Conservation (phyloP, 2,329 filamentous ascomycete genomes). For the Ceratocystis variospora region DNA sequence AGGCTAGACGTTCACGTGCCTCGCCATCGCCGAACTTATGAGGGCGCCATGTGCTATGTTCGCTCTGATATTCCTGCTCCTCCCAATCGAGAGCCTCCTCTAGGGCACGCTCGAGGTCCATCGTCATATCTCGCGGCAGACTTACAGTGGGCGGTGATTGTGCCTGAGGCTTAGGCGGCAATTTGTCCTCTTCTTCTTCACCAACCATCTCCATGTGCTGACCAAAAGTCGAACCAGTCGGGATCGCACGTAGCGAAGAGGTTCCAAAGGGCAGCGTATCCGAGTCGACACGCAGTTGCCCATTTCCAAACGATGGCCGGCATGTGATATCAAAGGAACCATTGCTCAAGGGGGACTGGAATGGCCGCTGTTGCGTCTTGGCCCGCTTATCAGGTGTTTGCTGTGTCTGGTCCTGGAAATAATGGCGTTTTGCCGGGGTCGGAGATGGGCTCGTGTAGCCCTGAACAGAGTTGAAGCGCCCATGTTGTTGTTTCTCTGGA, state of each 20-base stretch:
- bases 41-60: not conserved
- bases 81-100: conserved; percentile 13
- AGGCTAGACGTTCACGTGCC: not conserved
- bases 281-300: conserved; percentile 11
- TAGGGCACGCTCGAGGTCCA: conserved; percentile 12
- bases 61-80: conserved; percentile 10
- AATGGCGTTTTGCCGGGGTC: not conserved
- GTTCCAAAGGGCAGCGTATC: conserved; percentile 10
- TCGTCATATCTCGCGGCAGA: conserved; percentile 12
- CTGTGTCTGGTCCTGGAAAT: not conserved
- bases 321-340: not conserved
- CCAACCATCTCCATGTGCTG: conserved; percentile 4
- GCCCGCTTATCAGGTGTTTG: not conserved
- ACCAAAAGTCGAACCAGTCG: not conserved
- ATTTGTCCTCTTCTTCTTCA: not conserved
- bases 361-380: not conserved
- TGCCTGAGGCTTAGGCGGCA: not conserved
- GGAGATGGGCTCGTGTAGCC: not conserved
- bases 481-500: not conserved
- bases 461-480: not conserved
- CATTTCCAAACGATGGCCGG: not conserved
- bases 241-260: not conserved
- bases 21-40: not conserved
- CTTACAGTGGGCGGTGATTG: not conserved
- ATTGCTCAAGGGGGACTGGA: too few relatives aligned